Evolutionary conservation across 306 rosid genomes (phyloP), one percentile per base, ranked within the genome.

Genomic region (Dicorynia guianensis): DNA sequence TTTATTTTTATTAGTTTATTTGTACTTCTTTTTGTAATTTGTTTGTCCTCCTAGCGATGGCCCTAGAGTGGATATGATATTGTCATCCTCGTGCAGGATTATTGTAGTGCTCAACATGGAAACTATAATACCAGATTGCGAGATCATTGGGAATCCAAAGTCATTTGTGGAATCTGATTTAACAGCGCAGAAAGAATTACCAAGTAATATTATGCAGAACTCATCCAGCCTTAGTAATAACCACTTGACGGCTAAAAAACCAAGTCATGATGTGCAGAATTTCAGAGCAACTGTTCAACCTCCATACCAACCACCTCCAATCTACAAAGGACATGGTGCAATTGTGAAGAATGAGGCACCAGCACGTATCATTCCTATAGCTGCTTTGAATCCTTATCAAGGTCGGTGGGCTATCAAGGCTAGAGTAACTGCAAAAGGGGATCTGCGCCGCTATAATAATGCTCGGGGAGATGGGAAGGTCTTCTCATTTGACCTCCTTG

Each of bases 331-430:
- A 19, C 92, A 76, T 10, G 98, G 98, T 14, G 75, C 98, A 20
- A 80, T 92, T 58, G 6, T 92, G 80, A 95, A 90, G 91, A 95
- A 95, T 38, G 98, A 95, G 83, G 98, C 98, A 18, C 97, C 98
- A 0, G 92, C 98, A 53, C 86, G 95, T 35, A 80, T 92, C 53
- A 87, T 95, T 80, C 97, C 98, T 33, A 95, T 92, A 54, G 85
- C 91, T 44, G 95, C 96, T 44, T 71, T 95, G 83, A 9, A 95
- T 83, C 98, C 97, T 78, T 95, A 92, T 81, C 97, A 92, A 66
- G 99, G 97, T 42, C 85, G 97, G 63, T 95, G 99, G 99, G 99
- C 97, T 43, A 92, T 92, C 82, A 95, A 87, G 89, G 97, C 99
- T 59, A 89, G 97, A 81, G 97, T 95, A 46, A 95, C 99, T 44